Percentiles rank a stretch among this genome's conserved stretches.
Evolutionary conservation across 2,329 filamentous ascomycete genomes (phyloP).

Genomic region (Nothopassalora personata): DNA sequence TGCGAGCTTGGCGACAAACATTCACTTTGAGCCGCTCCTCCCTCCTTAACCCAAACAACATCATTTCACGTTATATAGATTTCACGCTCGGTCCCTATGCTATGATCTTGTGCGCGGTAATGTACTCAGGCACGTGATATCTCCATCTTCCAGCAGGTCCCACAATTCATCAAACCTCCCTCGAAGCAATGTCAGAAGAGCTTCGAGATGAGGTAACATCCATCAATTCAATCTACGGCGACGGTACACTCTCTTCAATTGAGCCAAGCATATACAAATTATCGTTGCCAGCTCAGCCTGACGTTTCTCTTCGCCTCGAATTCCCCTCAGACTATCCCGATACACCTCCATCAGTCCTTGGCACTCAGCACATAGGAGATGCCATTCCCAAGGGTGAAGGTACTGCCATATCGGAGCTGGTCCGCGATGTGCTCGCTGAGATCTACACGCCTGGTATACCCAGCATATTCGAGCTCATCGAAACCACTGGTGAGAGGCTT

Average conservation of each 20-base stretch:
- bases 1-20: not conserved
- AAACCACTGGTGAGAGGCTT: slow-evolving; percentile 43
- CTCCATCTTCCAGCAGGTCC: not conserved
- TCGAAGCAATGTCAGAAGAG: slow-evolving; percentile 32
- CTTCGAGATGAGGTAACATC: slow-evolving; percentile 71
- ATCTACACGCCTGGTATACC: slow-evolving; percentile 70
- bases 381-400: slow-evolving; percentile 65
- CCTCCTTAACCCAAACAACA: not conserved
- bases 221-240: slow-evolving; percentile 78
- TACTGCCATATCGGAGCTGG: slow-evolving; percentile 61
- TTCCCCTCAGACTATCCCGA: slow-evolving; percentile 74
- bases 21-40: not conserved
- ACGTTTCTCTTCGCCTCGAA: slow-evolving; percentile 51
- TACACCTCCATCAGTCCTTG: slow-evolving; percentile 65
- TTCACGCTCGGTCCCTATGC: not conserved
- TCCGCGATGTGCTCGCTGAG: slow-evolving; percentile 60
- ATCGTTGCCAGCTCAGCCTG: slow-evolving; percentile 59
- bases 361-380: slow-evolving; percentile 71
- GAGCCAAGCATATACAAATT: slow-evolving; percentile 52
- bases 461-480: slow-evolving; percentile 87
- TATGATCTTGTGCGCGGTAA: not conserved
- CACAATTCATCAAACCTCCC: not conserved
- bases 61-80: not conserved
- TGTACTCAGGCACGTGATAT: not conserved
- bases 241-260: slow-evolving; percentile 50